Conservation (phyloP, 441 rosid species). For the Gossypium lobatum region DNA sequence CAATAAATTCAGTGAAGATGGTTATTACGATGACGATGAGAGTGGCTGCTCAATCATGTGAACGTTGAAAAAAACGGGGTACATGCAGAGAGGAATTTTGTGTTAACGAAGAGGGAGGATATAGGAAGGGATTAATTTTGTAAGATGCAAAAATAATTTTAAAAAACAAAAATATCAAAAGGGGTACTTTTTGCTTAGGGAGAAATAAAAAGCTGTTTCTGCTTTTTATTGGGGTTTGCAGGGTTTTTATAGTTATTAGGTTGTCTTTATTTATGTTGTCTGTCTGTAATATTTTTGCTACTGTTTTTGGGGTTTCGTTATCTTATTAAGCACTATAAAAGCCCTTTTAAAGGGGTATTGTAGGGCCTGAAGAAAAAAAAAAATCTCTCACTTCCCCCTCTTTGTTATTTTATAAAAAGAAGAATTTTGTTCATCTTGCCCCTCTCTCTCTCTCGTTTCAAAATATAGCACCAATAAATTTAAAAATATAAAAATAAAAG, state of each 20-base stretch:
- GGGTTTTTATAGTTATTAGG: background rate
- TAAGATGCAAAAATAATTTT: background rate
- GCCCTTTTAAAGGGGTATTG: background rate
- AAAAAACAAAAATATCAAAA: background rate
- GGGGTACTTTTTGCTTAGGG: background rate
- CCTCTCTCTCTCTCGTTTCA: background rate
- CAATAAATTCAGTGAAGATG: background rate
- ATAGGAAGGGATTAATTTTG: conserved; percentile 10
- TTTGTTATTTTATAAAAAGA: conserved; percentile 2
- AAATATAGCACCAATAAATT: no score
- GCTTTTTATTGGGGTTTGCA: background rate
- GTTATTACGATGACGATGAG: conserved; percentile 15
- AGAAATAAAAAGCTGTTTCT: background rate
- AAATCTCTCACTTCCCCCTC: conserved; percentile 3
- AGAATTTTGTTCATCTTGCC: background rate
- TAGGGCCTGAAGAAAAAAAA: background rate
- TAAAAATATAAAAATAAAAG: no score
- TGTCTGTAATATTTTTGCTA: background rate
- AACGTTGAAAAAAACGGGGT: background rate
- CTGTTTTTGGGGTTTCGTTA: conserved; percentile 1
- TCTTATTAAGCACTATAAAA: background rate
- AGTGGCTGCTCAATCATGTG: conserved; percentile 49
- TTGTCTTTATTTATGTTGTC: conserved; percentile 10
- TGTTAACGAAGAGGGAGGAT: background rate
- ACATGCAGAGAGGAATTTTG: background rate